Conservation (phyloP, 495 filamentous ascomycete species). For the Geopyxis carbonaria region DNA sequence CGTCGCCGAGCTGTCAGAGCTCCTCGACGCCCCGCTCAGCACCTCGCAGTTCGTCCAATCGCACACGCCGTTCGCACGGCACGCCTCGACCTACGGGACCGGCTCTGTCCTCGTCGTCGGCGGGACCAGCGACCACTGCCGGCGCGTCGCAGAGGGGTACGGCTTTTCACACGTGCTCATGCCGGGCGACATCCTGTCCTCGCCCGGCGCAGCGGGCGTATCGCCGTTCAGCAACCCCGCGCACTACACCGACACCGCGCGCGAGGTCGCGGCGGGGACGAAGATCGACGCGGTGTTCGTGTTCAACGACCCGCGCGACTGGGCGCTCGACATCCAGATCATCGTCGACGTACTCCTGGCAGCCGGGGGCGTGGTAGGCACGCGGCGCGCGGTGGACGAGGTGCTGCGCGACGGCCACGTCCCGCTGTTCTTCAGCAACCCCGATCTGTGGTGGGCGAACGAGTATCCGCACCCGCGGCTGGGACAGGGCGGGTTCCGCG, state of each 20-base stretch:
- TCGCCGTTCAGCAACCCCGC: constrained; percentile 27
- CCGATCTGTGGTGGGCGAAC: constrained; percentile 77
- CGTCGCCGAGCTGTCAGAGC: constrained; percentile 48
- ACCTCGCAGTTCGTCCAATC: constrained; percentile 59
- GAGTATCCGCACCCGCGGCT: constrained; percentile 70
- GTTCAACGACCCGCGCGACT: constrained; percentile 84
- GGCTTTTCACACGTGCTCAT: constrained; percentile 76
- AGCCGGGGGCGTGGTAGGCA: constrained; percentile 54
- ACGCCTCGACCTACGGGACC: constrained; percentile 30
- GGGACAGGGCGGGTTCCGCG: constrained; percentile 82
- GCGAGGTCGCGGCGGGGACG: constrained; percentile 34
- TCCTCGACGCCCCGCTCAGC: constrained; percentile 38
- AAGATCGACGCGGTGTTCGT: constrained; percentile 76
- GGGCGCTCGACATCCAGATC: constrained; percentile 58
- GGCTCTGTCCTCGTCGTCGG: constrained; percentile 35
- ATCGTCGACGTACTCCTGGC: constrained; percentile 70
- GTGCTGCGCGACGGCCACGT: constrained; percentile 70
- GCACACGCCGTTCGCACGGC: constrained; percentile 59
- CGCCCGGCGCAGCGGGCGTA: constrained; percentile 46
- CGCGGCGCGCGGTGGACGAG: constrained; percentile 42
- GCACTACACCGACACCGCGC: constrained; percentile 28
- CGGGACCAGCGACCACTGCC: constrained; percentile 59
- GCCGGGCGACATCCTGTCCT: constrained; percentile 62
- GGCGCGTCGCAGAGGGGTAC: constrained; percentile 60
- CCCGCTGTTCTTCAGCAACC: constrained; percentile 69